Conservation (phyloP, 768 basidiomycete genomes). For the Hypholoma sublateritium region DNA sequence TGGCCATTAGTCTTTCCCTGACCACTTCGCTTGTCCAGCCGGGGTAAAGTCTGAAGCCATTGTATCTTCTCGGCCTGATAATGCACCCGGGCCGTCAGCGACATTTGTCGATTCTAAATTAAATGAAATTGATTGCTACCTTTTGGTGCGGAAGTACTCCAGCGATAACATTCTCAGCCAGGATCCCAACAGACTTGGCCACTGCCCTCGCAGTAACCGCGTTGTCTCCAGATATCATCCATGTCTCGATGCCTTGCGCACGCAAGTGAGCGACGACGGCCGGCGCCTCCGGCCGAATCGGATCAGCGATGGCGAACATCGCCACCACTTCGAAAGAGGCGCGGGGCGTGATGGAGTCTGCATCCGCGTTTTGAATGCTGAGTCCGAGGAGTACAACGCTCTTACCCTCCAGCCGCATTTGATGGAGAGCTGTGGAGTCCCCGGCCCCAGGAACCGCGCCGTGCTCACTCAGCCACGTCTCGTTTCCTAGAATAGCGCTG, state of each 20-base stretch:
- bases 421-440: conserved; percentile 27
- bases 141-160: conserved; percentile 84
- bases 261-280: conserved; percentile 54
- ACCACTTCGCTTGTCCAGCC: background rate
- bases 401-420: conserved; percentile 67
- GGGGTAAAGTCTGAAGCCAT: conserved; percentile 43
- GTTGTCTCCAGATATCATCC: conserved; percentile 85
- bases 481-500: conserved; percentile 67
- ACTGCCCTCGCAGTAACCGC: conserved; percentile 67
- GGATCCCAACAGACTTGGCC: conserved; percentile 66
- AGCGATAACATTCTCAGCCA: conserved; percentile 68
- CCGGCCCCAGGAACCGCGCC: conserved; percentile 30
- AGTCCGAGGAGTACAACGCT: conserved; percentile 68
- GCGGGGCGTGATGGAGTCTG: conserved; percentile 2
- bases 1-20: conserved; percentile 1
- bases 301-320: conserved; percentile 65
- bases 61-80: conserved; percentile 55
- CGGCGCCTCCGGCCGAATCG: conserved; percentile 57
- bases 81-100: background rate
- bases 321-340: conserved; percentile 32
- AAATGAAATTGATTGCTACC: conserved; percentile 28
- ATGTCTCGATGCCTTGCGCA: conserved; percentile 54
- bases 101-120: background rate
- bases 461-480: conserved; percentile 59
- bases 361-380: conserved; percentile 6